A percentile compares a stretch with the other conserved stretches of the same genome.
phyloP scores from a whole-genome alignment of 2,329 filamentous ascomycete genomes.

The Chaetoscypha palmicola region DNA sequence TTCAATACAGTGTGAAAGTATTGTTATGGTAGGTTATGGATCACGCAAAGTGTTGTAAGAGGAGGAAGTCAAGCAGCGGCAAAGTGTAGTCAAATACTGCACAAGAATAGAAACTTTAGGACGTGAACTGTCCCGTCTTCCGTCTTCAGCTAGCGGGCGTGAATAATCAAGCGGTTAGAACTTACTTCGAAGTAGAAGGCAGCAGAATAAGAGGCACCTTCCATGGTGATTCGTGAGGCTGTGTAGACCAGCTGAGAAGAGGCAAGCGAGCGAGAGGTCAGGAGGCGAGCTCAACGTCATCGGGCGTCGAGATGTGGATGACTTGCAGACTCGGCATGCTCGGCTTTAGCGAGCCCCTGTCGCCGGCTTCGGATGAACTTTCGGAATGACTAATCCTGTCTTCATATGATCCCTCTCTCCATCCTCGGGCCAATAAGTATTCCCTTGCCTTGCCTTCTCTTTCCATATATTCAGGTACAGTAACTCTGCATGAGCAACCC shows the following conservation, averaged over 20 bases:
- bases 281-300: background rate
- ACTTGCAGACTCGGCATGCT: background rate
- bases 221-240: background rate
- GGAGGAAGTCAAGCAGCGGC: too few species aligned
- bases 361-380: too few species aligned
- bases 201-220: background rate
- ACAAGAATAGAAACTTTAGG: too few species aligned
- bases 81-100: too few species aligned
- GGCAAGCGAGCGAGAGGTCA: background rate
- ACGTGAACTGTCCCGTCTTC: background rate
- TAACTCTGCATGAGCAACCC: too few species aligned
- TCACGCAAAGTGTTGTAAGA: too few species aligned
- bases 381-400: background rate
- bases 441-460: too few species aligned
- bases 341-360: background rate
- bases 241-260: background rate
- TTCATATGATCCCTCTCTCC: too few species aligned
- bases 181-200: background rate
- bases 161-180: background rate
- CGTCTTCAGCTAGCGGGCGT: too few species aligned
- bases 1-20: background rate
- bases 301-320: too few species aligned
- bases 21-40: background rate
- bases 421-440: too few species aligned
- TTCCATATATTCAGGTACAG: too few species aligned